Evolutionary conservation across 1,139 yeast genomes (phyloP).

Genomic region (Geotrichum phurueaensis): DNA sequence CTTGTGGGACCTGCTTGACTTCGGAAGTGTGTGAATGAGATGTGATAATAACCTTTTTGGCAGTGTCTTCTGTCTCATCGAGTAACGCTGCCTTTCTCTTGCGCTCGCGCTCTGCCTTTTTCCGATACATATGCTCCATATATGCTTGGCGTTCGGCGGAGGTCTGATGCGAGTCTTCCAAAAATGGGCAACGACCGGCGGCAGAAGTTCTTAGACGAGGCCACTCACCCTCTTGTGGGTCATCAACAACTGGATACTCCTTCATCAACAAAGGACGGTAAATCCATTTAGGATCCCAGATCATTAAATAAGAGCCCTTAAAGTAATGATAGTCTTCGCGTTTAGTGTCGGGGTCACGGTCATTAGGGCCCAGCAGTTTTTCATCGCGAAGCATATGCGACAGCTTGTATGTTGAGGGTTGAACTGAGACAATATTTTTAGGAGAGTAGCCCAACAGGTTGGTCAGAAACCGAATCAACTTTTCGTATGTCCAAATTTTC

Average conservation of each 20-base stretch:
- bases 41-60: slow-evolving; percentile 8
- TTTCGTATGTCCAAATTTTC: slow-evolving; percentile 85
- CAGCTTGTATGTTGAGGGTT: slow-evolving; percentile 35
- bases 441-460: slow-evolving; percentile 51
- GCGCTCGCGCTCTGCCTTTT: slow-evolving; percentile 14
- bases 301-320: slow-evolving; percentile 65
- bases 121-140: slow-evolving; percentile 12
- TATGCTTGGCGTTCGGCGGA: neutral
- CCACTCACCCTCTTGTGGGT: slow-evolving; percentile 50
- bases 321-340: slow-evolving; percentile 83
- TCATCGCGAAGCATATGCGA: slow-evolving; percentile 75
- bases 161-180: slow-evolving; percentile 3
- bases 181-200: slow-evolving; percentile 60
- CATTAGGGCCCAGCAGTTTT: slow-evolving; percentile 78
- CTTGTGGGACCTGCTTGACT: neutral
- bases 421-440: slow-evolving; percentile 16
- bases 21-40: neutral
- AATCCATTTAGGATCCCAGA: slow-evolving; percentile 73
- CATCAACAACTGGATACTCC: slow-evolving; percentile 58
- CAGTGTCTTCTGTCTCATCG: slow-evolving; percentile 9
- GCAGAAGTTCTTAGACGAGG: slow-evolving; percentile 38
- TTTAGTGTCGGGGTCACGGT: slow-evolving; percentile 78
- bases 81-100: slow-evolving; percentile 13
- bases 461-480: slow-evolving; percentile 71
- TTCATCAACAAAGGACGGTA: slow-evolving; percentile 77